phyloP scores from a whole-genome alignment of 257 asterid species.

The Rauvolfia tetraphylla region DNA sequence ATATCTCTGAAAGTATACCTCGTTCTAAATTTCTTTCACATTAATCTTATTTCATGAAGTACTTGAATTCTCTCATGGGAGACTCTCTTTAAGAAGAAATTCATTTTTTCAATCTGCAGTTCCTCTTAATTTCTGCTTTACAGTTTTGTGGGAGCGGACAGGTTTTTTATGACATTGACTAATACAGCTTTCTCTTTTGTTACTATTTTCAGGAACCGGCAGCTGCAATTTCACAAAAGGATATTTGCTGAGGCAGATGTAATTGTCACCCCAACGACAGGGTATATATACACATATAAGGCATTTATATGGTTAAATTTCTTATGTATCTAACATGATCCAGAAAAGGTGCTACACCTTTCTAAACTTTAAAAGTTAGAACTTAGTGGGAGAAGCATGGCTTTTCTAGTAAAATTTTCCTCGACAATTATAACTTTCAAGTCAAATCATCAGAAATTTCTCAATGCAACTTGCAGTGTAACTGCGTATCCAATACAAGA shows the following conservation, averaged over 20 bases:
- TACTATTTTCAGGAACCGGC: constrained; percentile 50
- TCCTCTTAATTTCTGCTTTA: no score
- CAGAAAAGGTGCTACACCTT: not conserved
- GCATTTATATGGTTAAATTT: not conserved
- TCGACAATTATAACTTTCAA: not conserved
- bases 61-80: no score
- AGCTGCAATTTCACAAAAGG: constrained; percentile 55
- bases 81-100: no score
- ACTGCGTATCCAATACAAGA: constrained; percentile 69
- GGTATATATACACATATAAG: constrained; percentile 43
- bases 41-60: no score
- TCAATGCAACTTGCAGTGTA: constrained; percentile 39
- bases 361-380: not conserved
- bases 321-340: not conserved
- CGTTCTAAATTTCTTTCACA: no score
- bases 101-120: no score
- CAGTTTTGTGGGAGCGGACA: no score
- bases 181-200: not conserved
- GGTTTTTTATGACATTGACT: not conserved
- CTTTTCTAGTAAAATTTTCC: not conserved
- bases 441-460: not conserved
- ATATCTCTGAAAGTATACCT: no score
- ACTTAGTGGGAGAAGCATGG: not conserved
- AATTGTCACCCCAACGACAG: constrained; percentile 89
- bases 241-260: constrained; percentile 72